Evolutionary conservation across 2,329 filamentous ascomycete species (phyloP).

Genomic region (Tolypocladium cylindrosporum): DNA sequence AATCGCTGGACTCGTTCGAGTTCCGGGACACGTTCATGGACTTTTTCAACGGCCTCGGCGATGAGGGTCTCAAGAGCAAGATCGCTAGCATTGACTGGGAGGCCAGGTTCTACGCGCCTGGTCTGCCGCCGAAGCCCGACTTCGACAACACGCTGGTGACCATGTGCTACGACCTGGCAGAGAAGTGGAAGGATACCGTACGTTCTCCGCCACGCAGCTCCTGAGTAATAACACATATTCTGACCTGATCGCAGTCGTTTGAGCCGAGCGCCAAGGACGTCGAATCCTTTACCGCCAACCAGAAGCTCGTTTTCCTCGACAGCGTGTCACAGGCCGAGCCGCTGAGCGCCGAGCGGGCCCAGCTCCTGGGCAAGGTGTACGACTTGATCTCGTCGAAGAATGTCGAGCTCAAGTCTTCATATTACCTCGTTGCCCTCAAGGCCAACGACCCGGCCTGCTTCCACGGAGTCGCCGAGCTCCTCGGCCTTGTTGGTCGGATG

Average conservation of each 20-base stretch:
- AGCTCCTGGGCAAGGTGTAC: conserved; percentile 66
- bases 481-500: conserved; percentile 84
- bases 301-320: conserved; percentile 86
- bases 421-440: conserved; percentile 68
- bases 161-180: conserved; percentile 70
- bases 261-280: conserved; percentile 60
- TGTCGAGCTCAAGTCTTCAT: conserved; percentile 75
- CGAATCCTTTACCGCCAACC: conserved; percentile 68
- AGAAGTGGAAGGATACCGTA: conserved; percentile 64
- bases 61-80: conserved; percentile 53
- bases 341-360: conserved; percentile 55
- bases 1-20: conserved; percentile 86
- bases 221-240: conserved; percentile 1
- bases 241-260: conserved; percentile 35
- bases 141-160: conserved; percentile 87
- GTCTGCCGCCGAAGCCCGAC: conserved; percentile 78
- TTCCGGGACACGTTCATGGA: conserved; percentile 82
- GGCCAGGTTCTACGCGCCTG: conserved; percentile 76
- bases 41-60: conserved; percentile 63
- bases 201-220: conserved; percentile 18
- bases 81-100: conserved; percentile 80
- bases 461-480: conserved; percentile 58
- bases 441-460: conserved; percentile 63
- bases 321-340: conserved; percentile 55
- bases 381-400: conserved; percentile 67